phyloP scores from a whole-genome alignment of 768 basidiomycete genomes.

The Tulasnella sp. region DNA sequence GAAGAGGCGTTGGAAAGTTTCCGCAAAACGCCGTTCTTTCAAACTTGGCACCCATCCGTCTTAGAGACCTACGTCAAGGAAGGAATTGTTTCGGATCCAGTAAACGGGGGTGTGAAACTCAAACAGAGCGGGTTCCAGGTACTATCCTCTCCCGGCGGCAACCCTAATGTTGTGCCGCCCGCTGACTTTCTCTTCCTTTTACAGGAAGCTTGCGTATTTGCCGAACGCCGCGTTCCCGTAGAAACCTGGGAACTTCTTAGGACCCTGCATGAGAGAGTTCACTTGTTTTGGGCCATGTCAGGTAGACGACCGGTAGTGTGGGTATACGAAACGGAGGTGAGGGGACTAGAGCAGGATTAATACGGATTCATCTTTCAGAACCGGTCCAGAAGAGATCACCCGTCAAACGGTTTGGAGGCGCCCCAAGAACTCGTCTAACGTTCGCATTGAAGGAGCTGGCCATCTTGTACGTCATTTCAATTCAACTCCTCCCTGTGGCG shows the following conservation, averaged over 20 bases:
- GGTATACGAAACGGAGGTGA: conserved; percentile 18
- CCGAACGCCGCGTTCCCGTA: conserved; percentile 35
- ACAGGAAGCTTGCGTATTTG: conserved; percentile 53
- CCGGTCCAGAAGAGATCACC: conserved; percentile 20
- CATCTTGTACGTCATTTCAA: conserved; percentile 28
- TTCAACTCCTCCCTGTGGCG: not conserved
- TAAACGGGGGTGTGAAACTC: conserved; percentile 43
- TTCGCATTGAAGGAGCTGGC: conserved; percentile 28
- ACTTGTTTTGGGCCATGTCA: conserved; percentile 50
- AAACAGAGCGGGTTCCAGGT: conserved; percentile 57
- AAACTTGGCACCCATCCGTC: conserved; percentile 57
- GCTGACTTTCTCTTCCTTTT: not conserved
- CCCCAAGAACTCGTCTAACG: conserved; percentile 32
- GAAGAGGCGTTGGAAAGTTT: conserved; percentile 52
- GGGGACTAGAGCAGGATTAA: not conserved
- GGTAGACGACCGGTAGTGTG: conserved; percentile 37
- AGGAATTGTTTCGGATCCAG: conserved; percentile 39
- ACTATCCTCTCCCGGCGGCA: not conserved
- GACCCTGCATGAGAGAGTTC: conserved; percentile 43
- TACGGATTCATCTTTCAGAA: not conserved
- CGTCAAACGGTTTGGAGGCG: conserved; percentile 31
- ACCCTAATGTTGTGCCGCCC: not conserved
- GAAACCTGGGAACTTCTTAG: conserved; percentile 36
- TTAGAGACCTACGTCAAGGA: conserved; percentile 54
- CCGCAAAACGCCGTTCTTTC: conserved; percentile 55